Base-by-base conservation (phyloP, 2,329 filamentous ascomycete species). In the Diaporthe sp. region DNA sequence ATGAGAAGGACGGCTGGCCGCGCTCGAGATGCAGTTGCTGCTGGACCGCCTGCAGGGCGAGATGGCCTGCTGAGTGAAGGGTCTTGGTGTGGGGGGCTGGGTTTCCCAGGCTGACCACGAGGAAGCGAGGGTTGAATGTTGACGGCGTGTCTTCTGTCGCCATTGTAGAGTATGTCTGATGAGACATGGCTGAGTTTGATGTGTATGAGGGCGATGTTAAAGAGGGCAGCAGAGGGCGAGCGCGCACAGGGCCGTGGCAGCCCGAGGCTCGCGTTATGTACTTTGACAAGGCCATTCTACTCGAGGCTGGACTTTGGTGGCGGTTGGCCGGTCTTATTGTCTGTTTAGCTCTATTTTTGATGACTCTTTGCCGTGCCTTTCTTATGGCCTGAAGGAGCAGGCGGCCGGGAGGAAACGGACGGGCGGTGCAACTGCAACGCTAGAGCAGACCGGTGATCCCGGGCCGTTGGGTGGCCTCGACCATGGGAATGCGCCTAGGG, bases 41-140 rank as follows among this genome's bases (percentile, higher is more conserved):
- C 28, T 88, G 87, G 12, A 96, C 85, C 3, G 89, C 87, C 72
- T 90, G 87, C 78, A 98, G 90, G 61, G 95, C 90, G 74, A 92
- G 90, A 86, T 98, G 96, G 15, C 96, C 97, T 19, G 95, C 95
- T 34, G 93, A 96, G 85, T 98, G 97, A 10, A 96, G 92, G 28
- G 94, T 97, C 78, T 93, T 89, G 78, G 91, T 90, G 84, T 96
- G 96, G 2, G 91, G 87, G 9, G 90, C 87, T 9, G 94, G 95
- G 80, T 98, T 98, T 79, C 97, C 97, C 77, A 99, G 90, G 77
- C 95, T 97, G 86, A 95, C 90, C 80, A 98, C 88, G 74, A 98
- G 91, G 79, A 98, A 91, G 53, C 89, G 90, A 61, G 86, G 82
- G n/a, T 79, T 78, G 34, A 79, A 79, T 12, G 2, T 51, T 42